Conservation (phyloP, 495 filamentous ascomycete species). For the Melanomma pulvis-pyrius region DNA sequence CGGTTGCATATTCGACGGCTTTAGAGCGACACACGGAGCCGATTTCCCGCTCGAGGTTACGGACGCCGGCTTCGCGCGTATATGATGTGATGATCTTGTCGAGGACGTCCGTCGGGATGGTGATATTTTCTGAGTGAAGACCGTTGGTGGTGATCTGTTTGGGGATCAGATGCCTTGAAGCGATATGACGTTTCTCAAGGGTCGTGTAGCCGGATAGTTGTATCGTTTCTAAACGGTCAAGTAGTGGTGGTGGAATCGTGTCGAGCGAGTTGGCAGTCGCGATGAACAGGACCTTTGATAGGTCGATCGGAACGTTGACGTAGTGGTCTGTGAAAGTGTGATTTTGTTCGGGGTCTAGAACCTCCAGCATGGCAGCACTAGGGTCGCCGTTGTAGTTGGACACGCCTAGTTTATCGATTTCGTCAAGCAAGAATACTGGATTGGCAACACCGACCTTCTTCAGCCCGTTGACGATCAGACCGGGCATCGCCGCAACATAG, state of each 20-base stretch:
- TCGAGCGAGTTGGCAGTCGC: slow-evolving; percentile 97
- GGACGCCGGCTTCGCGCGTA: slow-evolving; percentile 96
- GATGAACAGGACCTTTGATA: slow-evolving; percentile 96
- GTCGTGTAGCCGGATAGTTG: slow-evolving; percentile 93
- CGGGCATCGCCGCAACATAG: slow-evolving; percentile 98
- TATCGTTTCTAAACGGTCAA: slow-evolving; percentile 97
- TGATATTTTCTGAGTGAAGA: slow-evolving; percentile 70
- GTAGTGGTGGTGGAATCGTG: slow-evolving; percentile 90
- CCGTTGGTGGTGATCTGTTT: slow-evolving; percentile 89
- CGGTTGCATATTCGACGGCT: slow-evolving; percentile 91
- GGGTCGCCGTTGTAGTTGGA: slow-evolving; percentile 95
- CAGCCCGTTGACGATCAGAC: slow-evolving; percentile 87
- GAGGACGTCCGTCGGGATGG: slow-evolving; percentile 78
- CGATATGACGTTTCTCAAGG: slow-evolving; percentile 97
- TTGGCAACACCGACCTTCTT: slow-evolving; percentile 97
- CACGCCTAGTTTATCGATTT: slow-evolving; percentile 96
- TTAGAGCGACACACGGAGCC: slow-evolving; percentile 93
- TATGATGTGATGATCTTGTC: slow-evolving; percentile 94
- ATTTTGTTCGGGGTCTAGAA: slow-evolving; percentile 98
- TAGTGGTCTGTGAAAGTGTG: slow-evolving; percentile 95
- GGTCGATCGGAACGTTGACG: slow-evolving; percentile 91
- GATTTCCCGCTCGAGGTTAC: slow-evolving; percentile 93
- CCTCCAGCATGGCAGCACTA: slow-evolving; percentile 98
- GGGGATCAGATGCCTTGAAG: slow-evolving; percentile 86
- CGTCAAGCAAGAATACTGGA: slow-evolving; percentile 94